Evolutionary conservation across 1,284 basidiomycete species (phyloP).

Genomic region (Cyathus pygmaeus): DNA sequence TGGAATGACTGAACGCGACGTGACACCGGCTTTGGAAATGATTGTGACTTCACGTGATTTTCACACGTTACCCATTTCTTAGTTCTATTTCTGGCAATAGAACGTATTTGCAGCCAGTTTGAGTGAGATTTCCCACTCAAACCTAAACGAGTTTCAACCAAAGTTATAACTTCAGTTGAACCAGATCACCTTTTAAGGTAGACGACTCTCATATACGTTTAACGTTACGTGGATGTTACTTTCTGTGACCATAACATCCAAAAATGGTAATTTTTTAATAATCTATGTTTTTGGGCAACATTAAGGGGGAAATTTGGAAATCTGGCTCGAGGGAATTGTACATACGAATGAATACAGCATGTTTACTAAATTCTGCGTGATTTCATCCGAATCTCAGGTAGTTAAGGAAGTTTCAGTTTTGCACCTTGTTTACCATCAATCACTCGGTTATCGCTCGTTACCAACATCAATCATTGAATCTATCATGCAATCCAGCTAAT

Average conservation of each 20-base stretch:
- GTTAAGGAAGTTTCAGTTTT: neutral
- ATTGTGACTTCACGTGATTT: too few relatives aligned
- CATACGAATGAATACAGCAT: neutral
- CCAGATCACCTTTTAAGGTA: neutral
- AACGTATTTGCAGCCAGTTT: too few relatives aligned
- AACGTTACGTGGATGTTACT: neutral
- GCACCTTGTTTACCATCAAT: neutral
- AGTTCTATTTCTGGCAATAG: too few relatives aligned
- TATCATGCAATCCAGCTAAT: too few relatives aligned
- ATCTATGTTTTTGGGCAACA: neutral
- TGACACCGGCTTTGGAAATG: neutral
- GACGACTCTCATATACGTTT: neutral
- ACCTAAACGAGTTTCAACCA: too few relatives aligned
- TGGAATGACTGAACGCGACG: neutral
- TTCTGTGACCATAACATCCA: neutral
- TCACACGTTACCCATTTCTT: too few relatives aligned
- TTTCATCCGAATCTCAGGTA: neutral
- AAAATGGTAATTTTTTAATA: neutral
- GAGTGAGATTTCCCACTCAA: too few relatives aligned
- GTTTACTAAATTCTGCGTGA: neutral
- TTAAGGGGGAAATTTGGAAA: neutral
- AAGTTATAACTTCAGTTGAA: too few relatives aligned
- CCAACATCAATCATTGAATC: too few relatives aligned
- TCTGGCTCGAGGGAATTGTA: neutral
- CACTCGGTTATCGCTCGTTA: neutral